Conservation (phyloP, 2,329 filamentous ascomycete species). For the Ustulina deusta region DNA sequence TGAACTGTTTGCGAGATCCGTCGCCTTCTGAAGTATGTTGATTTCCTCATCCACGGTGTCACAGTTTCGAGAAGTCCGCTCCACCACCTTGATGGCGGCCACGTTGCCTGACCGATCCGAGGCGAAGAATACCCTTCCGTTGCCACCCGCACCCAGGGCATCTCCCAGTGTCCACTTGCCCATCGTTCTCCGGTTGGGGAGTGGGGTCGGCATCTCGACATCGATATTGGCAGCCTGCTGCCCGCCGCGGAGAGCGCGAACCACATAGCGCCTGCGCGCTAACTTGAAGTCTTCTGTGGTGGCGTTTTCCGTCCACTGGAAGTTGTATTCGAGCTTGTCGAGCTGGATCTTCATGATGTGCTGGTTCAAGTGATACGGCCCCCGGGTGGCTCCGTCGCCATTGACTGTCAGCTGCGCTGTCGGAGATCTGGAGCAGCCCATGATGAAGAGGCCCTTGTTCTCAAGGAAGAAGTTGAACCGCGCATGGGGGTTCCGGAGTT, state of each 20-base stretch:
- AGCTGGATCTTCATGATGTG: not conserved
- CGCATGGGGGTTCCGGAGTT: not conserved
- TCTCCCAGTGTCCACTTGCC: constrained; percentile 1
- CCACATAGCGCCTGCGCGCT: not conserved
- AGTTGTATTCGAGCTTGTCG: constrained; percentile 1
- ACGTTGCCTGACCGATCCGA: not conserved
- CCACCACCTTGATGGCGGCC: constrained; percentile 4
- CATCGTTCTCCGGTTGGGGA: not conserved
- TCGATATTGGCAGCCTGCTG: not conserved
- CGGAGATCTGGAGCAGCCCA: not conserved
- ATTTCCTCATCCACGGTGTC: not conserved
- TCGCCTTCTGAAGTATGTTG: not conserved
- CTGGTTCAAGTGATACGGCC: constrained; percentile 1
- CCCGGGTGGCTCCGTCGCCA: not conserved
- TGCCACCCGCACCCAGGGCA: not conserved
- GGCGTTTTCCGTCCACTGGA: not conserved
- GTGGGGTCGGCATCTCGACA: constrained; percentile 9
- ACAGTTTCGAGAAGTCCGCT: not conserved
- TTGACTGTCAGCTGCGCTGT: not conserved
- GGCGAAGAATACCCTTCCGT: not conserved
- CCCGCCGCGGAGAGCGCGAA: not conserved
- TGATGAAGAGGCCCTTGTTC: not conserved
- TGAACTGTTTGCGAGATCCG: not conserved
- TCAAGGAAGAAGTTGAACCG: not conserved
- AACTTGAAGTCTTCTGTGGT: not conserved